Percentiles rank a stretch among this genome's conserved stretches.
Conservation (phyloP, 2,329 filamentous ascomycete genomes). For the Macroventuria anomochaeta region DNA sequence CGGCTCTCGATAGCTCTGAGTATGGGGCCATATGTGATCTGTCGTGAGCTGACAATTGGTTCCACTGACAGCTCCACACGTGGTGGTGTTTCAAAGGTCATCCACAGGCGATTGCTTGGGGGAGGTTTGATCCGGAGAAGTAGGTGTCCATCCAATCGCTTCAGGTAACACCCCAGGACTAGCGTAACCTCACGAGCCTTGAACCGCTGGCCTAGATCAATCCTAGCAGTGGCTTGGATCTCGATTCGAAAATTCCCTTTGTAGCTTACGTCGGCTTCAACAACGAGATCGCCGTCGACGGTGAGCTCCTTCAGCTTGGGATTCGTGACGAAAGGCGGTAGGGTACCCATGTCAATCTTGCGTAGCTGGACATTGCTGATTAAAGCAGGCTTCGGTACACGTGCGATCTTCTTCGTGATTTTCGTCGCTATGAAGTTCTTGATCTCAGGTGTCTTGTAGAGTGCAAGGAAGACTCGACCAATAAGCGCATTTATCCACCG, state of each 20-base stretch:
- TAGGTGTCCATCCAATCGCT: slow-evolving; percentile 83
- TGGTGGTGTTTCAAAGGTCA: slow-evolving; percentile 91
- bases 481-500: slow-evolving; percentile 93
- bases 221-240: slow-evolving; percentile 88
- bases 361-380: slow-evolving; percentile 84
- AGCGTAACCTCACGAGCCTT: slow-evolving; percentile 90
- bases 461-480: slow-evolving; percentile 82
- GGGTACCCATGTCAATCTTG: slow-evolving; percentile 83
- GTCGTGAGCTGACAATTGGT: slow-evolving; percentile 90
- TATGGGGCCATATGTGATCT: slow-evolving; percentile 94
- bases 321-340: slow-evolving; percentile 87
- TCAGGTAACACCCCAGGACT: slow-evolving; percentile 82
- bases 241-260: slow-evolving; percentile 88
- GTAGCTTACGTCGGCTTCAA: slow-evolving; percentile 88
- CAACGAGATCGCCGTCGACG: slow-evolving; percentile 85
- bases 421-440: slow-evolving; percentile 82
- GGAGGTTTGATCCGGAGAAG: slow-evolving; percentile 90
- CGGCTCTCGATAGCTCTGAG: slow-evolving; percentile 91
- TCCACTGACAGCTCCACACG: slow-evolving; percentile 94
- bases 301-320: slow-evolving; percentile 86
- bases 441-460: slow-evolving; percentile 84
- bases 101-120: slow-evolving; percentile 95
- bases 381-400: slow-evolving; percentile 90
- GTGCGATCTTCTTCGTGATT: slow-evolving; percentile 93
- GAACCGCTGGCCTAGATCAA: slow-evolving; percentile 87